A percentile compares a stretch with the other conserved stretches of the same genome.
Conservation (phyloP, 208 protist species). For the Leishmania braziliensis region DNA sequence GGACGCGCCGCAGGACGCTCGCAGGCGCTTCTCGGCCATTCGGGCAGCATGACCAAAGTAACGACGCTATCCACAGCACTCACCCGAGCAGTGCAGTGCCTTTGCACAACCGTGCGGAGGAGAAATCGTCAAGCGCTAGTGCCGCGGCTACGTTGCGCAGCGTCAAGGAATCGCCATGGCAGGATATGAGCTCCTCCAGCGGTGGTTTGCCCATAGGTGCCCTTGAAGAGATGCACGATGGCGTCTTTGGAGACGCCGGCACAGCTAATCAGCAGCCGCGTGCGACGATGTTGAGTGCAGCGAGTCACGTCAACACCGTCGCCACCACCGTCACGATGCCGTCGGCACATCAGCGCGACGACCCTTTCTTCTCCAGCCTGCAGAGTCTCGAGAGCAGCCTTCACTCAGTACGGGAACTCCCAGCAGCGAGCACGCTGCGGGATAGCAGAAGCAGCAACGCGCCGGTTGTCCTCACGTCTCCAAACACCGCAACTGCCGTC, state of each 20-base stretch:
- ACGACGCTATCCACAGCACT: not conserved
- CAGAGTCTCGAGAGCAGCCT: conserved; percentile 22
- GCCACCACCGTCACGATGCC: not conserved
- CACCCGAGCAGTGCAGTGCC: not conserved
- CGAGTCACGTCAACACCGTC: not conserved
- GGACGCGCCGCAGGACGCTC: not conserved
- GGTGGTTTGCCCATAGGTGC: not conserved
- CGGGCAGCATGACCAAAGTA: not conserved
- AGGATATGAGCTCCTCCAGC: not conserved
- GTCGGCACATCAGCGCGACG: not conserved
- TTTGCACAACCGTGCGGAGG: not conserved
- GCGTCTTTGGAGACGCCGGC: not conserved
- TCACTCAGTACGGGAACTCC: not conserved
- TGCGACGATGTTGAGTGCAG: not conserved
- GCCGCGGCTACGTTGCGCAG: not conserved
- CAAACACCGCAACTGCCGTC: not conserved
- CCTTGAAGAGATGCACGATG: not conserved
- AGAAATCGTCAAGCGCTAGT: not conserved
- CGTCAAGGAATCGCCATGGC: not conserved
- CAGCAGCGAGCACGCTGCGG: not conserved
- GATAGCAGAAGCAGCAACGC: not conserved
- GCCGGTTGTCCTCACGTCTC: not conserved
- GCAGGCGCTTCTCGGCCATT: not conserved
- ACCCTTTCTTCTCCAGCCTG: not conserved
- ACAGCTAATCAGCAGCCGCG: not conserved